phyloP scores from a whole-genome alignment of 306 rosid species.

The Canavalia ensiformis region DNA sequence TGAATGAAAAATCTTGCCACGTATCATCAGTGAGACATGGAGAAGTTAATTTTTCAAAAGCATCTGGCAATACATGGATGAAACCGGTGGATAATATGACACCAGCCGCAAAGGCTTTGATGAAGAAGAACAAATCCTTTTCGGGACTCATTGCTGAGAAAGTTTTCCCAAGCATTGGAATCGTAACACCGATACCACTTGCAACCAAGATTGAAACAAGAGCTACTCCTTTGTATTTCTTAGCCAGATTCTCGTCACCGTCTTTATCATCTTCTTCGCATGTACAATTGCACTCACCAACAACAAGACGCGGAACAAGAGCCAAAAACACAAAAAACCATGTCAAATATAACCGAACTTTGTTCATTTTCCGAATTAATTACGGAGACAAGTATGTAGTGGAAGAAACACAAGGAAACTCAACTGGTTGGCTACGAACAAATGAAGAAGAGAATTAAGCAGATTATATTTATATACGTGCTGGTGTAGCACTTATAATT shows the following conservation, averaged over 20 bases:
- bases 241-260: conserved; percentile 2
- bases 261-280: conserved; percentile 42
- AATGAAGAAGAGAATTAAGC: background rate
- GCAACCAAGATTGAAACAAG: conserved; percentile 48
- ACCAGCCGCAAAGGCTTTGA: conserved; percentile 64
- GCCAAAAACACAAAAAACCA: background rate
- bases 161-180: conserved; percentile 53
- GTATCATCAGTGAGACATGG: conserved; percentile 48
- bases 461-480: background rate
- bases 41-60: conserved; percentile 55
- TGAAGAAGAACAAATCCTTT: conserved; percentile 53
- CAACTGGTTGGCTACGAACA: background rate
- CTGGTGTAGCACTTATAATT: background rate
- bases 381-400: background rate
- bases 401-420: too few species aligned
- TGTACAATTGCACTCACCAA: conserved; percentile 49
- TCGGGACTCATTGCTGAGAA: conserved; percentile 48
- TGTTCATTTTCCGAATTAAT: background rate
- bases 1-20: conserved; percentile 55
- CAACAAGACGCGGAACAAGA: background rate
- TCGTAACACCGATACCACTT: conserved; percentile 55
- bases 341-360: background rate
- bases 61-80: conserved; percentile 61
- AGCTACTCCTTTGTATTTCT: conserved; percentile 32
- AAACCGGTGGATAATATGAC: conserved; percentile 58